These are phyloP conservation scores for Poronia punctata DNA, from an alignment of 495 filamentous ascomycete genomes.

Conservation along the genomic window DNA sequence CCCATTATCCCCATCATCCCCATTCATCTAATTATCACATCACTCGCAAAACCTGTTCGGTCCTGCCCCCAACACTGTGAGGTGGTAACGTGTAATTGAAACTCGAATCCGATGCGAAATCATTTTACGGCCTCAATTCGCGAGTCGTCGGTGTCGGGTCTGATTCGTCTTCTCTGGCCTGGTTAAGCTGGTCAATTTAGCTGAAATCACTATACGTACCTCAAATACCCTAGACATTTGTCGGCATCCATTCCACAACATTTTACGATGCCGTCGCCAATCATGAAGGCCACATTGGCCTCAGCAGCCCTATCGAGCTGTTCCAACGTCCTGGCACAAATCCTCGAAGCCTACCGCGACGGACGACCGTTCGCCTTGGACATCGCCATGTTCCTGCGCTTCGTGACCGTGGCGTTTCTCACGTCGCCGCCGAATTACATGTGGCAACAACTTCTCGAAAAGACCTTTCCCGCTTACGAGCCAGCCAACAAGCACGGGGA, in stretches of 20 bases:
- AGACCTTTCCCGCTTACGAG: slow-evolving; percentile 26
- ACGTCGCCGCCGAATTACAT: slow-evolving; percentile 27
- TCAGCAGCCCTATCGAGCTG: slow-evolving; percentile 22
- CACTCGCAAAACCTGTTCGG: not conserved
- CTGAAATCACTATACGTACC: too few species aligned
- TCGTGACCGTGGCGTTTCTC: slow-evolving; percentile 22
- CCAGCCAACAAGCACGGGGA: slow-evolving; percentile 3
- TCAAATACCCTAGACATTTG: too few species aligned
- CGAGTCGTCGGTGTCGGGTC: too few species aligned
- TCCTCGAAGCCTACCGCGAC: slow-evolving; percentile 26
- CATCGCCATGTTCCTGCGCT: slow-evolving; percentile 22
- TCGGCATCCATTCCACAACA: not conserved
- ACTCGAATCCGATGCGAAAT: too few species aligned
- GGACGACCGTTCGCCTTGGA: slow-evolving; percentile 21
- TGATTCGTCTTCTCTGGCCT: too few species aligned
- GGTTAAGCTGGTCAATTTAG: too few species aligned
- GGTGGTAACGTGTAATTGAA: too few species aligned
- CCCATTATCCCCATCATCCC: not conserved
- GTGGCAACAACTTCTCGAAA: slow-evolving; percentile 27
- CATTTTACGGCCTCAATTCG: too few species aligned
- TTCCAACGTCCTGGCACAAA: slow-evolving; percentile 25
- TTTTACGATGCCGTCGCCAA: slow-evolving; percentile 22
- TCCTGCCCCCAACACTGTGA: not conserved
- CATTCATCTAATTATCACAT: not conserved
- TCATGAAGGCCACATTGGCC: slow-evolving; percentile 25